phyloP scores from a whole-genome alignment of 495 filamentous ascomycete species.

The Tuber aestivum region DNA sequence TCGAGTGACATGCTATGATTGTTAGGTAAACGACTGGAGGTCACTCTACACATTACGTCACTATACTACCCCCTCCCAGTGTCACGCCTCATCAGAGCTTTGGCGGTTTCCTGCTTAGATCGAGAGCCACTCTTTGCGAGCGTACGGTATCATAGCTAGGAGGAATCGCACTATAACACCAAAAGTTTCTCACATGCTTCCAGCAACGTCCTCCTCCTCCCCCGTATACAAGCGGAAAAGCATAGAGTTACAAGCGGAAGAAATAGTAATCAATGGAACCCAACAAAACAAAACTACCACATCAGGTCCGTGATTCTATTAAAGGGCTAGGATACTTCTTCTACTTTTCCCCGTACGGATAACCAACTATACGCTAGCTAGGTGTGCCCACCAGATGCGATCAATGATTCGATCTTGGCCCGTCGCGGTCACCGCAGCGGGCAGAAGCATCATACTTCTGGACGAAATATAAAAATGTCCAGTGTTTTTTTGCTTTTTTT shows the following conservation, averaged over 20 bases:
- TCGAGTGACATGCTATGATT: neutral
- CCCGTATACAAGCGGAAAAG: neutral
- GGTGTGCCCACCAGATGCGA: no score
- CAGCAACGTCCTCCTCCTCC: neutral
- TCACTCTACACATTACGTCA: neutral
- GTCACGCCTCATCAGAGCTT: neutral
- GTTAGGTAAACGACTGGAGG: neutral
- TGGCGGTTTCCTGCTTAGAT: neutral
- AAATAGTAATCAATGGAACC: neutral
- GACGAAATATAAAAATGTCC: neutral
- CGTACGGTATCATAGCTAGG: neutral
- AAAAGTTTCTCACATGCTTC: neutral
- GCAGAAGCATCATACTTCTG: neutral
- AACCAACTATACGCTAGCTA: no score
- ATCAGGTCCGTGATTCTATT: neutral
- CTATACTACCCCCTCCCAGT: neutral
- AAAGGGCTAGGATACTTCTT: neutral
- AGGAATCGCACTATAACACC: neutral
- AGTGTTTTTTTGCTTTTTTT: no score
- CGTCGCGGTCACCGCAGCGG: neutral
- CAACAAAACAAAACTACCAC: no score
- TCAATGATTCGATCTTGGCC: neutral
- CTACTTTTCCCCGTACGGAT: neutral
- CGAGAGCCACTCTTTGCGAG: neutral
- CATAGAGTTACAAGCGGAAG: neutral